These are phyloP conservation scores for Drechslerella dactyloides DNA, from an alignment of 2,329 filamentous ascomycete genomes.

Conservation along the genomic window DNA sequence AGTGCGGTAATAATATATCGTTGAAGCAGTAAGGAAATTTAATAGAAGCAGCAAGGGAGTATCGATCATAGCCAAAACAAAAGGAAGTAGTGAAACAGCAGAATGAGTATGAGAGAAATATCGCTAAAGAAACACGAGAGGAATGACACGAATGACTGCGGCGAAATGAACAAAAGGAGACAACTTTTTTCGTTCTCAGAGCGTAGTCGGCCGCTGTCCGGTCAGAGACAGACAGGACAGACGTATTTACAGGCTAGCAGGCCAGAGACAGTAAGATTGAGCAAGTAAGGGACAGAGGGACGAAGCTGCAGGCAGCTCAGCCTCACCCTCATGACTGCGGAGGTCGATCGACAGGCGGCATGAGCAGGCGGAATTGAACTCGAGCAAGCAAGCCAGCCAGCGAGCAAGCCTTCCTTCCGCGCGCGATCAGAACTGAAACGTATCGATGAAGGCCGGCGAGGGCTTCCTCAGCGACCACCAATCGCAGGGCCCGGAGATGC, in stretches of 20 bases:
- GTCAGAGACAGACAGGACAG: slow-evolving; percentile 2
- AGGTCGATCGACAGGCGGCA: slow-evolving; percentile 5
- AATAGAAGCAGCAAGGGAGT: neutral
- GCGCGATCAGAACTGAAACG: slow-evolving; percentile 46
- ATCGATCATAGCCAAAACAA: neutral
- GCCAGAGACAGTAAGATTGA: slow-evolving; percentile 25
- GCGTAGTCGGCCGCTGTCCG: slow-evolving; percentile 36
- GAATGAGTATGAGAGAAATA: slow-evolving; percentile 33
- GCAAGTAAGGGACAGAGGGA: slow-evolving; percentile 31
- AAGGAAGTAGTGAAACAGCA: slow-evolving; percentile 9
- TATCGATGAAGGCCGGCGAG: slow-evolving; percentile 47
- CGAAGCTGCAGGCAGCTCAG: slow-evolving; percentile 17
- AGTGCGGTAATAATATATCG: slow-evolving; percentile 28
- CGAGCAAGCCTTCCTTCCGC: neutral
- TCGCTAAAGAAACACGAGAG: slow-evolving; percentile 6
- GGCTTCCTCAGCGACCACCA: slow-evolving; percentile 43
- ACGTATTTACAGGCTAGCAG: slow-evolving; percentile 32
- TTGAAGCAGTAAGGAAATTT: slow-evolving; percentile 5
- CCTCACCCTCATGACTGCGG: slow-evolving; percentile 18
- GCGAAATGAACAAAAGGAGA: slow-evolving; percentile 33
- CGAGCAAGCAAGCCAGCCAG: too few species aligned
- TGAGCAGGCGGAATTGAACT: neutral
- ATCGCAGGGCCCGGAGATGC: slow-evolving; percentile 15
- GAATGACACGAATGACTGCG: slow-evolving; percentile 17
- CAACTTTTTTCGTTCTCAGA: slow-evolving; percentile 13